These are phyloP conservation scores for Cryomyces minteri DNA, from an alignment of 495 filamentous ascomycete genomes.

Conservation along the genomic window DNA sequence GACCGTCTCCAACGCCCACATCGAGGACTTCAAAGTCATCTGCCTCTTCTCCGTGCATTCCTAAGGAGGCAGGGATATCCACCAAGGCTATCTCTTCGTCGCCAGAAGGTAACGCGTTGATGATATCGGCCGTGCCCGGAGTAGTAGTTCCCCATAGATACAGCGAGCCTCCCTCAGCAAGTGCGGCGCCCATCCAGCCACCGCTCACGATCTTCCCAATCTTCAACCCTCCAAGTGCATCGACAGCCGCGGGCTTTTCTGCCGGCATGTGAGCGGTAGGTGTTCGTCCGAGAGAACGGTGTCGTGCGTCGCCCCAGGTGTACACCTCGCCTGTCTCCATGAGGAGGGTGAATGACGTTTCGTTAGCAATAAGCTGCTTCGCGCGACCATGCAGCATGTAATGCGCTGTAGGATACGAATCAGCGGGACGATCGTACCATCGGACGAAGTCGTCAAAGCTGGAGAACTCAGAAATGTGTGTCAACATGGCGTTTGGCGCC, in stretches of 20 bases:
- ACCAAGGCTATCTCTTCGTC: slow-evolving; percentile 19
- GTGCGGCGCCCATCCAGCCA: slow-evolving; percentile 36
- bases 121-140: slow-evolving; percentile 14
- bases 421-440: slow-evolving; percentile 6
- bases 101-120: slow-evolving; percentile 6
- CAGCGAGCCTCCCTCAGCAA: slow-evolving; percentile 36
- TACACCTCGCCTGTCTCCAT: slow-evolving; percentile 28
- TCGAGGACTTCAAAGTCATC: slow-evolving; percentile 31
- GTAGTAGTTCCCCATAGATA: slow-evolving; percentile 40
- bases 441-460: not conserved
- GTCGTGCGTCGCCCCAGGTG: slow-evolving; percentile 42
- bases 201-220: slow-evolving; percentile 33
- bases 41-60: not conserved
- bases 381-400: slow-evolving; percentile 4
- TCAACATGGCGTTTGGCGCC: not conserved
- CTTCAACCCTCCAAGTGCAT: slow-evolving; percentile 30
- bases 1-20: slow-evolving; percentile 36
- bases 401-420: not conserved
- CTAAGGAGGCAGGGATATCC: slow-evolving; percentile 8
- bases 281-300: slow-evolving; percentile 19
- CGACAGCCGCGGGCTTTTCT: slow-evolving; percentile 22
- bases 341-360: slow-evolving; percentile 33
- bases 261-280: slow-evolving; percentile 16
- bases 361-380: slow-evolving; percentile 29
- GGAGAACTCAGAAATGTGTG: slow-evolving; percentile 2